phyloP scores from a whole-genome alignment of 306 rosid genomes.

The Citrullus amarus region DNA sequence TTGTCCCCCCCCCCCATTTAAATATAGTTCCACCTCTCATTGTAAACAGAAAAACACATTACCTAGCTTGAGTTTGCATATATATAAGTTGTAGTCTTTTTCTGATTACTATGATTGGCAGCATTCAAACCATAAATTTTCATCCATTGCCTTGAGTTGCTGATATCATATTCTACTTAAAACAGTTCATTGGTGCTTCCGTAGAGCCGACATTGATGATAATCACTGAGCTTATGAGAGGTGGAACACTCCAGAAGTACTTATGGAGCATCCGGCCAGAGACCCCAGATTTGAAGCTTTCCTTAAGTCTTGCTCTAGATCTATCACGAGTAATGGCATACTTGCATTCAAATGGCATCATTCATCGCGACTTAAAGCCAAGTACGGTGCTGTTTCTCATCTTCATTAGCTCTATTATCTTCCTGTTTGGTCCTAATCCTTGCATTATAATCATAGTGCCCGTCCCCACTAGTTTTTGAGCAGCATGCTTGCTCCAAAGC shows the following conservation, averaged over 20 bases:
- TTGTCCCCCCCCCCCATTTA: no score
- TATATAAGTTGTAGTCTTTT: neutral
- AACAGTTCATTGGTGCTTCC: conserved; percentile 45
- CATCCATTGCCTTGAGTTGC: neutral
- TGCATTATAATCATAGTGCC: neutral
- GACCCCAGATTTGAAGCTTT: conserved; percentile 19
- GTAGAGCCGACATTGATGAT: conserved; percentile 36
- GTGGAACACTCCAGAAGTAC: conserved; percentile 35
- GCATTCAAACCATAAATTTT: neutral
- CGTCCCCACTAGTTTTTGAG: neutral
- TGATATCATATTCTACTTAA: neutral
- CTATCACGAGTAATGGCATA: conserved; percentile 33
- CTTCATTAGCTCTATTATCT: neutral
- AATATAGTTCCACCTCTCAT: neutral
- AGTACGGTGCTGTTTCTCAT: conserved; percentile 12
- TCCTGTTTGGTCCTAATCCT: neutral
- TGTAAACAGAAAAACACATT: neutral
- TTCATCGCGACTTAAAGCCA: conserved; percentile 50
- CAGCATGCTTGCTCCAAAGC: neutral
- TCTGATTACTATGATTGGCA: neutral
- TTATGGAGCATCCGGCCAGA: conserved; percentile 20
- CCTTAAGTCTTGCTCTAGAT: conserved; percentile 32
- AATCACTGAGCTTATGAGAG: conserved; percentile 42
- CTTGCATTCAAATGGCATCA: conserved; percentile 38
- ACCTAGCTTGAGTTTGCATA: neutral